A percentile compares a stretch with the other conserved stretches of the same genome.
These are phyloP conservation scores for Vaccinium myrtillus DNA, from an alignment of 148 eudicot species.

Conservation along the genomic window DNA sequence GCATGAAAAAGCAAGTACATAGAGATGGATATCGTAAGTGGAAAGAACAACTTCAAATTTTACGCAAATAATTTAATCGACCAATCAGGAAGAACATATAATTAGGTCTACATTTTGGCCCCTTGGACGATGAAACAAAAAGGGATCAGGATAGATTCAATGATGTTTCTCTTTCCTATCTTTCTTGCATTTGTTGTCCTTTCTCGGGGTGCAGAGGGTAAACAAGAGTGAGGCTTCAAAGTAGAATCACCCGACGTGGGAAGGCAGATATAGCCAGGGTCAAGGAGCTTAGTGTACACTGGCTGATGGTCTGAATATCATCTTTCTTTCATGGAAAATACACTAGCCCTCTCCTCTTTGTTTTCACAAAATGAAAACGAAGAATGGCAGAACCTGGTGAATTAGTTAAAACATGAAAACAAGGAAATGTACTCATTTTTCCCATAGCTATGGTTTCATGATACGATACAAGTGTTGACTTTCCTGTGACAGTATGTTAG, in stretches of 20 bases:
- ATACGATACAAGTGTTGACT: neutral
- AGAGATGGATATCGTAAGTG: neutral
- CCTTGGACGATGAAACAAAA: neutral
- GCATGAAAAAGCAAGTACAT: neutral
- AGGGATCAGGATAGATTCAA: neutral
- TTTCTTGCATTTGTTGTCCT: neutral
- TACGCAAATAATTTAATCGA: neutral
- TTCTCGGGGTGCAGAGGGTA: neutral
- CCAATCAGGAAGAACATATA: neutral
- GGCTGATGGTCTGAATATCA: neutral
- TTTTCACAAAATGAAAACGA: neutral
- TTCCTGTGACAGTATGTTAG: neutral
- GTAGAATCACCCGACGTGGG: neutral
- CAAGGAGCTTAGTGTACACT: neutral
- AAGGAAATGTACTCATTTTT: neutral
- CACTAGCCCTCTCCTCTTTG: neutral
- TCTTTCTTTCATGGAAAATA: neutral
- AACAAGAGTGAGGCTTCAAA: neutral
- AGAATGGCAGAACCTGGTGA: neutral
- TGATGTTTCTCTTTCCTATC: neutral
- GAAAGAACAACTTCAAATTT: neutral
- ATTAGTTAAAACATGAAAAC: neutral
- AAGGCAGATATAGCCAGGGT: constrained; percentile 2
- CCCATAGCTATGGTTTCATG: neutral
- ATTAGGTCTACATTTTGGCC: neutral